Evolutionary conservation across 331 rosid species (phyloP).

Genomic region (Quercus tomentella): DNA sequence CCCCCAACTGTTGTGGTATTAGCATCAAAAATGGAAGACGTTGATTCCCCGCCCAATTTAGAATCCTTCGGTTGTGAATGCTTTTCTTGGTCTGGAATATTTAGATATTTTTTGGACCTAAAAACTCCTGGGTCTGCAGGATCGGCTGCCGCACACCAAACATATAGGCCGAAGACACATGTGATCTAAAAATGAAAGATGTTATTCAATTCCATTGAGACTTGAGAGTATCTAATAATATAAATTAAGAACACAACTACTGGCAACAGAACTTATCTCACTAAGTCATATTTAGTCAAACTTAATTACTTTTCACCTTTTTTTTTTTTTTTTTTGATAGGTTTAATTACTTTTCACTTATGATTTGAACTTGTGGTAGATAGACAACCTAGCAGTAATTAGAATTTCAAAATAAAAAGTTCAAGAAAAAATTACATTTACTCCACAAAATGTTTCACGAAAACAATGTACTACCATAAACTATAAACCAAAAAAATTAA

Average conservation of each 20-base stretch:
- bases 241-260: background rate
- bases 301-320: too few species aligned
- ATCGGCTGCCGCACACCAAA: constrained; percentile 98
- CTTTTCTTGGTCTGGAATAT: constrained; percentile 53
- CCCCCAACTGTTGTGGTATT: constrained; percentile 52
- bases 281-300: background rate
- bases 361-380: too few species aligned
- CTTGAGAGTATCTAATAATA: background rate
- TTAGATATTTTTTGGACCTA: constrained; percentile 78
- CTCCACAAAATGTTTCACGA: too few species aligned
- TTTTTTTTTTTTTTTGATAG: too few species aligned
- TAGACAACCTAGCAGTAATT: too few species aligned
- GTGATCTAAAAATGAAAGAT: constrained; percentile 58
- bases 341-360: too few species aligned
- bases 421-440: too few species aligned
- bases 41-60: constrained; percentile 65
- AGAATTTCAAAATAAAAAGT: too few species aligned
- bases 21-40: constrained; percentile 59
- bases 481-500: too few species aligned
- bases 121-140: constrained; percentile 97
- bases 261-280: background rate
- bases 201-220: constrained; percentile 12
- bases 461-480: too few species aligned
- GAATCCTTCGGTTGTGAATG: constrained; percentile 43
- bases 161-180: constrained; percentile 77